Percentiles rank a stretch among this genome's conserved stretches.
Conservation (phyloP, 768 basidiomycete genomes). For the Russula griseocarnosa region DNA sequence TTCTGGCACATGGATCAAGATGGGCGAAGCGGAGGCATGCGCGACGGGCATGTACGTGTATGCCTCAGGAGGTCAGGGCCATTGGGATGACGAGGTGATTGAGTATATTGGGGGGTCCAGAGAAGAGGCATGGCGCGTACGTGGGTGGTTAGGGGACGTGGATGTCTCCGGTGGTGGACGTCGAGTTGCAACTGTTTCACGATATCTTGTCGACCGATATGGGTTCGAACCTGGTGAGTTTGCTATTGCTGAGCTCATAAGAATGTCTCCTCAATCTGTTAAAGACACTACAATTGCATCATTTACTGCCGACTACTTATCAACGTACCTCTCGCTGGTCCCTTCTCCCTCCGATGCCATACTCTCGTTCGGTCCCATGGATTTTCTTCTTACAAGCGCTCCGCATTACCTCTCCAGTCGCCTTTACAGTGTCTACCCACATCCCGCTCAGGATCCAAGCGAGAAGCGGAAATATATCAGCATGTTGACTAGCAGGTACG, state of each 20-base stretch:
- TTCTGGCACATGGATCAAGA: slow-evolving; percentile 64
- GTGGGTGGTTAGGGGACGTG: slow-evolving; percentile 81
- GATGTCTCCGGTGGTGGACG: slow-evolving; percentile 62
- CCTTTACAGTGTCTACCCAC: slow-evolving; percentile 69
- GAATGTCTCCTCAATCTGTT: neutral
- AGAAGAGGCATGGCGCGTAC: slow-evolving; percentile 68
- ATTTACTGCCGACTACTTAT: slow-evolving; percentile 74
- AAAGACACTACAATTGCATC: slow-evolving; percentile 71
- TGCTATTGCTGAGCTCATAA: neutral
- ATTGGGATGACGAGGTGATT: slow-evolving; percentile 77
- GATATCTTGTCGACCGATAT: slow-evolving; percentile 75
- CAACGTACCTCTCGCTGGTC: slow-evolving; percentile 70
- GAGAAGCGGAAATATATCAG: slow-evolving; percentile 75
- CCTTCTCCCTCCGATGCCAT: slow-evolving; percentile 72
- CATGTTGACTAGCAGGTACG: slow-evolving; percentile 64
- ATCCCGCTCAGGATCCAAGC: slow-evolving; percentile 72
- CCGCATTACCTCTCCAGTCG: slow-evolving; percentile 71
- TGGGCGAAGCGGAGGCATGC: slow-evolving; percentile 74
- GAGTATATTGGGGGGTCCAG: slow-evolving; percentile 74
- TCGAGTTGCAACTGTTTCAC: slow-evolving; percentile 60
- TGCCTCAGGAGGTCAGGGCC: slow-evolving; percentile 39
- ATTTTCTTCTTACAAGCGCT: slow-evolving; percentile 69
- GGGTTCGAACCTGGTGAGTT: slow-evolving; percentile 69
- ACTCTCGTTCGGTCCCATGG: slow-evolving; percentile 78
- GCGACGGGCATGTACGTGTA: slow-evolving; percentile 78